phyloP scores from a whole-genome alignment of 2,329 filamentous ascomycete genomes.

The Colletotrichum agaves region DNA sequence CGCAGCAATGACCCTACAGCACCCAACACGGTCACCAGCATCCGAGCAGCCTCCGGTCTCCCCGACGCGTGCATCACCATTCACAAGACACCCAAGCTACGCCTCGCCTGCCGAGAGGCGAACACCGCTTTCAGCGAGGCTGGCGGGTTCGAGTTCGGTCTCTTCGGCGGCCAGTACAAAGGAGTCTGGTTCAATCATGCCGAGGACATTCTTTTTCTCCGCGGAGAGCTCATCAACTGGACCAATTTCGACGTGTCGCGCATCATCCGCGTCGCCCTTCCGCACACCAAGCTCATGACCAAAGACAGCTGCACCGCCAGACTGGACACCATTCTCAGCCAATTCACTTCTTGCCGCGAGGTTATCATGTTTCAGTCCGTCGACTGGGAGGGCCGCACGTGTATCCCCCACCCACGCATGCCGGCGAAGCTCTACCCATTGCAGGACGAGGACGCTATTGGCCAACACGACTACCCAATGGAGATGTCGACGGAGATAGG shows the following conservation, averaged over 20 bases:
- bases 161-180: slow-evolving; percentile 31
- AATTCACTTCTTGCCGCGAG: slow-evolving; percentile 30
- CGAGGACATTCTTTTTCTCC: slow-evolving; percentile 31
- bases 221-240: slow-evolving; percentile 16
- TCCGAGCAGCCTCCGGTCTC: slow-evolving; percentile 23
- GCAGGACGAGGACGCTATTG: slow-evolving; percentile 23
- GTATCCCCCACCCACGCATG: slow-evolving; percentile 9
- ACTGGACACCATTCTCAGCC: slow-evolving; percentile 24
- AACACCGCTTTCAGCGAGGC: slow-evolving; percentile 25
- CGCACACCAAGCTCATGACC: slow-evolving; percentile 27
- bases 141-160: slow-evolving; percentile 36
- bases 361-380: slow-evolving; percentile 31
- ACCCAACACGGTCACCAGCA: neutral
- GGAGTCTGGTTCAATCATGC: slow-evolving; percentile 38
- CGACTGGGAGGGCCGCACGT: slow-evolving; percentile 28
- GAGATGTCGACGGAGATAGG: slow-evolving; percentile 16
- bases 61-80: slow-evolving; percentile 24
- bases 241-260: slow-evolving; percentile 33
- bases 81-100: slow-evolving; percentile 35
- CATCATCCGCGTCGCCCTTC: slow-evolving; percentile 29
- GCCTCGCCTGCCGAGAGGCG: slow-evolving; percentile 33
- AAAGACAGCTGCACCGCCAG: slow-evolving; percentile 9
- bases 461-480: slow-evolving; percentile 28
- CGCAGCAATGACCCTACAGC: slow-evolving; percentile 8
- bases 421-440: slow-evolving; percentile 21